Evolutionary conservation across 2,329 filamentous ascomycete species (phyloP), one percentile per base, ranked within the genome.

Genomic region (Aureobasidium zeae): DNA sequence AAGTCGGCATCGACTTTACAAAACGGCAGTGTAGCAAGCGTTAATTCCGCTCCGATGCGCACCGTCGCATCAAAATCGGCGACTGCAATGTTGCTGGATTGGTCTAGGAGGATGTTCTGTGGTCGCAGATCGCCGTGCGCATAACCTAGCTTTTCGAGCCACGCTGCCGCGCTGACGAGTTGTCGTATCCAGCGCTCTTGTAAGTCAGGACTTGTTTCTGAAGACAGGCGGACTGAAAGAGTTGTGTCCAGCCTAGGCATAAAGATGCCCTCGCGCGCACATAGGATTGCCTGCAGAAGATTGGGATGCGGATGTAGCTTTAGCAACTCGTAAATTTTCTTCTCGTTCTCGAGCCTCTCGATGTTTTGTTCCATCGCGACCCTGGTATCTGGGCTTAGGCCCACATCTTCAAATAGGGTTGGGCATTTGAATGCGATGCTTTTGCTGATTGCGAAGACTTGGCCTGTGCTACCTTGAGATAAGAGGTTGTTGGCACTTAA

Each of bases 81-180:
- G 10, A 41, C 13, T 12, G 12, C n/a, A 9, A 41, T 22, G 5
- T 41, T 17, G n/a, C 13, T 12, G 4, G 2, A 16, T 11, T 4
- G 12, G 10, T 41, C 36, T 3, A 41, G 6, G 9, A 31, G 26
- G 4, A 41, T 31, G 19, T 41, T 31, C 1, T 31, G n/a, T 16
- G 26, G 36, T 24, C 36, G 36, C 4, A 41, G 8, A 17, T 41
- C 36, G 17, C 36, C 36, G 20, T 41, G 36, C 3, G 36, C 36
- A 12, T 24, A 24, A 30, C 37, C 37, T 24, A 41, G 13, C 20
- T 7, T 25, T 17, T 41, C 37, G 3, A 41, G 37, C 37, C 37
- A 41, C 8, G 37, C 37, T 16, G 26, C 26, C 26, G 26, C 37
- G n/a, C 19, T 24, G 26, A 31, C 19, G 8, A 41, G 37, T n/a